Base-by-base conservation (phyloP, 2,329 filamentous ascomycete species). In the Curvularia spicifera region DNA sequence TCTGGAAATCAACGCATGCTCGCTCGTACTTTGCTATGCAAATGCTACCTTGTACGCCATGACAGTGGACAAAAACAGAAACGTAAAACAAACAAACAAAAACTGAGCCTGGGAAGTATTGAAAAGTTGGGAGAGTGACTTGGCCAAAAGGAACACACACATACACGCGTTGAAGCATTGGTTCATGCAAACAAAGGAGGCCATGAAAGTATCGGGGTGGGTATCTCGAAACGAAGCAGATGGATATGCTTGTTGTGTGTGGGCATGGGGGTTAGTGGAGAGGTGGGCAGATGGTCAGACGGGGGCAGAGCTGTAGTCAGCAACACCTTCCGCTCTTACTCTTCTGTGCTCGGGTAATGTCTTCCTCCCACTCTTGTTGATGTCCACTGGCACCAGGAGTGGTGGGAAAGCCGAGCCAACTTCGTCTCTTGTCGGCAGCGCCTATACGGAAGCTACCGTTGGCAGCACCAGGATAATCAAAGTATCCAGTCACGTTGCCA, bases 371-470 rank as follows among this genome's bases (percentile, higher is more conserved):
- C 40, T 75, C 71, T 46, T 73, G 66, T 40, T 68, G 68, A 46
- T 71, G 67, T 4, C 59, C 66, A 13, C 55, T 57, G 4, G 71
- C 74, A 42, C 73, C 71, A 71, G 76, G 73, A 67, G 74, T 78
- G 78, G 81, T 74, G 2, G 85, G 82, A 61, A 89, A 83, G 0
- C 86, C 85, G 48, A 90, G 76, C 88, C 88, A 90, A 71, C 87
- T 89, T 63, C 85, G 79, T 64, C 87, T 79, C 77, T 89, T 89
- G 71, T 89, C 86, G 1, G 84, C 84, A 52, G 79, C 69, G 1
- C 84, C 84, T 5, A 87, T 65, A 29, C 86, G 79, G 66, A 89
- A 89, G 70, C 85, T 89, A 0, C 86, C 85, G 39, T 79, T 82
- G 0, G 79, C 79, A 79, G 78, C 67, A 73, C 77, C 69, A 46